Evolutionary conservation across 495 filamentous ascomycete species (phyloP).

Genomic region (Talaromyces adpressus): DNA sequence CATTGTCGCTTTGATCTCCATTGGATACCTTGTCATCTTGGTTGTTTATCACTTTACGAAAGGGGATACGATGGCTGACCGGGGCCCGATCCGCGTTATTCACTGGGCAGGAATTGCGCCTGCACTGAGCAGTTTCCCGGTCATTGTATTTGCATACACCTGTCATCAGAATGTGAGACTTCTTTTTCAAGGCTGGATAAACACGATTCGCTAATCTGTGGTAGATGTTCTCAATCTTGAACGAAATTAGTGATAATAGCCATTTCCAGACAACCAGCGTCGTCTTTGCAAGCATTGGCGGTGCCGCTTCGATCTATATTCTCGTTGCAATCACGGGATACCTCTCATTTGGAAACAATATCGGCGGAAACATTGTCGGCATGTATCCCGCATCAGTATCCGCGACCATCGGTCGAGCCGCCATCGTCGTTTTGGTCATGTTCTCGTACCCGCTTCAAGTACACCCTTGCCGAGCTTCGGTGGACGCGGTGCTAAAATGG

Average conservation of each 20-base stretch:
- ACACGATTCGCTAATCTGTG: slow-evolving; percentile 8
- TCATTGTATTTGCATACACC: slow-evolving; percentile 96
- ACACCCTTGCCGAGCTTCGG: slow-evolving; percentile 87
- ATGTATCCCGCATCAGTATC: slow-evolving; percentile 81
- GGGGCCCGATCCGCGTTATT: slow-evolving; percentile 65
- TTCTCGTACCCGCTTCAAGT: slow-evolving; percentile 95
- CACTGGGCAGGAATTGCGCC: slow-evolving; percentile 72
- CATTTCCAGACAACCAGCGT: slow-evolving; percentile 75
- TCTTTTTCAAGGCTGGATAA: neutral
- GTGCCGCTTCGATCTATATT: slow-evolving; percentile 72
- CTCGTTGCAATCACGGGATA: slow-evolving; percentile 93
- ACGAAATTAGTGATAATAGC: slow-evolving; percentile 84
- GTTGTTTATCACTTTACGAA: slow-evolving; percentile 83
- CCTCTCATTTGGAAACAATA: slow-evolving; percentile 81
- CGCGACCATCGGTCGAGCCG: slow-evolving; percentile 87
- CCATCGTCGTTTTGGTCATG: slow-evolving; percentile 94
- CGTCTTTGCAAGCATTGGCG: slow-evolving; percentile 74
- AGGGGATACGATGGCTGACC: slow-evolving; percentile 66
- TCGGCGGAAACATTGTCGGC: slow-evolving; percentile 83
- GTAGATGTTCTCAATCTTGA: slow-evolving; percentile 97
- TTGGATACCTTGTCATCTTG: slow-evolving; percentile 86
- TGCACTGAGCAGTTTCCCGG: slow-evolving; percentile 77
- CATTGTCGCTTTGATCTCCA: slow-evolving; percentile 82
- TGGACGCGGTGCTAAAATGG: slow-evolving; percentile 92
- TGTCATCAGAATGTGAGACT: slow-evolving; percentile 88